Conservation (phyloP, 2,329 filamentous ascomycete genomes). For the Fusarium dimerum region DNA sequence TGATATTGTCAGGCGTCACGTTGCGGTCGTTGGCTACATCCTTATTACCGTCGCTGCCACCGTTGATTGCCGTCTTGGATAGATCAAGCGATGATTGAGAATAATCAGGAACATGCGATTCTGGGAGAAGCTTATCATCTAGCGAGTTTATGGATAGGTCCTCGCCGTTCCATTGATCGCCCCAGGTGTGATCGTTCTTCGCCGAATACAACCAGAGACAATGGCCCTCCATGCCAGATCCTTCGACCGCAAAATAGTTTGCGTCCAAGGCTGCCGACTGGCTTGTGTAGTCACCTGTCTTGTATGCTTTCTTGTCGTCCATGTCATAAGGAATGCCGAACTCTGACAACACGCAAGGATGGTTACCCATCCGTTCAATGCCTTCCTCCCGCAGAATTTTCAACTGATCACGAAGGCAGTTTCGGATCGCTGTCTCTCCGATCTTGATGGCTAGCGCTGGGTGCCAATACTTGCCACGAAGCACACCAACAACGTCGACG, state of each 20-base stretch:
- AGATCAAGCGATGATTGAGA: constrained; percentile 49
- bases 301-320: constrained; percentile 95
- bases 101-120: constrained; percentile 50
- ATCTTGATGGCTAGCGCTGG: constrained; percentile 92
- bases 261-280: constrained; percentile 93
- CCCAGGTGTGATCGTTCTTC: constrained; percentile 82
- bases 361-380: constrained; percentile 81
- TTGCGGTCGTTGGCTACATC: constrained; percentile 53
- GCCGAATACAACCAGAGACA: constrained; percentile 86
- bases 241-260: constrained; percentile 91
- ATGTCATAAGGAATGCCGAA: constrained; percentile 99
- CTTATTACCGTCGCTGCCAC: constrained; percentile 27
- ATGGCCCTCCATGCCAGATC: constrained; percentile 79
- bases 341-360: constrained; percentile 88
- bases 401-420: constrained; percentile 88
- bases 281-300: constrained; percentile 91
- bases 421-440: constrained; percentile 90
- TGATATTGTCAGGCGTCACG: constrained; percentile 76
- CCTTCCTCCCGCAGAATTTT: constrained; percentile 83
- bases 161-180: constrained; percentile 97
- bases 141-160: constrained; percentile 87
- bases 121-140: constrained; percentile 70
- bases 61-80: constrained; percentile 21
- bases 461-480: constrained; percentile 84
- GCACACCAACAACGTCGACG: constrained; percentile 88